A percentile compares a stretch with the other conserved stretches of the same genome.
phyloP scores from a whole-genome alignment of 176 grass and related monocot species.

The Avena sativa region DNA sequence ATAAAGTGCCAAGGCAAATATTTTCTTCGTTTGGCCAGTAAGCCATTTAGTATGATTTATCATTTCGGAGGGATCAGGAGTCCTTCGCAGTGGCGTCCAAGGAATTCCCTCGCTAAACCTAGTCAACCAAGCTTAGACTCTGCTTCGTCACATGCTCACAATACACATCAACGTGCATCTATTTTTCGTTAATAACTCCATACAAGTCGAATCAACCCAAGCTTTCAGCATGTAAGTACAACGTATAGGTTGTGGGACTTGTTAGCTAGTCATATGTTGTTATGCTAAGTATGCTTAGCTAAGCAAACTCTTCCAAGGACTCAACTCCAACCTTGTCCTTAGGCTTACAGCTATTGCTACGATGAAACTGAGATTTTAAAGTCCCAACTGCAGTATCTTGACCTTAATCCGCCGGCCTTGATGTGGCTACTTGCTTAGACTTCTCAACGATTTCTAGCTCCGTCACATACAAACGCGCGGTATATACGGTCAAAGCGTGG shows the following conservation, averaged over 20 bases:
- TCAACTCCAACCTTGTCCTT: not conserved
- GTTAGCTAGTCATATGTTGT: not conserved
- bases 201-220: not conserved
- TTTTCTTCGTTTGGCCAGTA: not conserved
- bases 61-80: not conserved
- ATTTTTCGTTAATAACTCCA: too few relatives aligned
- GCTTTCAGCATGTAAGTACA: not conserved
- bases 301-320: not conserved
- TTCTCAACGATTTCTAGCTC: not conserved
- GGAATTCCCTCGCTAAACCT: not conserved
- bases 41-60: not conserved
- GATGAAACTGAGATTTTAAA: not conserved
- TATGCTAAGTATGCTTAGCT: not conserved
- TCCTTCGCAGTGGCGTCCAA: not conserved
- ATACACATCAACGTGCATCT: not conserved
- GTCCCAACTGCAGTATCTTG: not conserved
- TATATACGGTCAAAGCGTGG: not conserved
- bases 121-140: not conserved
- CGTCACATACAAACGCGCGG: not conserved
- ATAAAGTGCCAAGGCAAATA: too few relatives aligned
- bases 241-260: not conserved
- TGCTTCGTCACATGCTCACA: not conserved
- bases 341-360: not conserved
- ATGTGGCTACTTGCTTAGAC: constrained; percentile 32
- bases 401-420: constrained; percentile 25